Base-by-base conservation (phyloP, 2,329 filamentous ascomycete species). In the Ilyonectria destructans region DNA sequence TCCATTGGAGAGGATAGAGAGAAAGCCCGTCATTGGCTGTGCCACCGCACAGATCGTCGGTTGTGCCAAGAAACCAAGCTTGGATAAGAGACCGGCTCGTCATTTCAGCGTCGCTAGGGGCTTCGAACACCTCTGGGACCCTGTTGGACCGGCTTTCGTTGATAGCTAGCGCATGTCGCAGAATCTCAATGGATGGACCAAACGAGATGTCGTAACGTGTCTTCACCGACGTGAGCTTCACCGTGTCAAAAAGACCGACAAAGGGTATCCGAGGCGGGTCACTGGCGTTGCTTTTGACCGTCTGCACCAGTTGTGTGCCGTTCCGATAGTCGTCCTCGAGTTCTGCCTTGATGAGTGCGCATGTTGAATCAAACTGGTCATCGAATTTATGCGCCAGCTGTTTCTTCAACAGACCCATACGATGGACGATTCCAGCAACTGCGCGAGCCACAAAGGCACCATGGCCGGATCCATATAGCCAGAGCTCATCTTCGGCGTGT, bases 41-140 rank as follows among this genome's bases (percentile, higher is more conserved):
- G 1, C 74, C 74, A 0, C 74, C 74, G 6, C 71, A 64, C 48
- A 76, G 51, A 17, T 76, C 74, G 8, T 75, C 65, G 4, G 67
- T 72, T 1, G 74, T 75, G 8, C 74, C 74, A 2, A 76, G 29
- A 12, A 76, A 76, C 74, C 74, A 76, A 6, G 73, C 71, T 37
- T 76, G 73, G 8, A 67, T 54, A 6, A 75, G 60, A 1, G 74
- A 76, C 6, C 66, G 56, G 1, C 55, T 57, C 8, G 62, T 51
- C 58, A 65, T 63, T 2, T 72, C 67, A 1, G 65, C 51, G n/a
- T 69, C 62, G 1, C 62, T 55, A 6, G 71, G 68, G 0, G 69
- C 40, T 0, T 37, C 51, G 9, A 70, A 45, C 1, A 67, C 15
- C 8, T 73, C 68, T 0, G 66, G 65, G 19, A 37, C 9, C 13